Evolutionary conservation across 495 filamentous ascomycete genomes (phyloP), one percentile per base, ranked within the genome.

Genomic region (Darksidea phi): DNA sequence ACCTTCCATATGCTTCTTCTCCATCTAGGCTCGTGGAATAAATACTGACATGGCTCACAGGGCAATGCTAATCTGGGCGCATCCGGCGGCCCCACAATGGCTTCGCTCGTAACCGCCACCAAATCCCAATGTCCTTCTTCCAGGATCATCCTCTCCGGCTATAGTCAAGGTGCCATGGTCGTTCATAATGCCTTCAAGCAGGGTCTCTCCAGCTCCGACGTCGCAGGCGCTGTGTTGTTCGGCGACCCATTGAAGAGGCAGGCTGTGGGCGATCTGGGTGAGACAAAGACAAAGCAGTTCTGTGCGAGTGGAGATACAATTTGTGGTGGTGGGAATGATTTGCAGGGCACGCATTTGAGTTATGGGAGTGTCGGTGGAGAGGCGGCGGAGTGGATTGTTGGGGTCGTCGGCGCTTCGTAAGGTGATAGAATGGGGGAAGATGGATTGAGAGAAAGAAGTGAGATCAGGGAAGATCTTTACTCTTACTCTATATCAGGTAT

Each of bases 141-240:
- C 43, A 57, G 48, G 43, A 34, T 57, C 7, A 28, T 57, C 18
- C 13, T 57, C 11, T 57, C 54, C 1, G 54, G 54, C 18, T 57
- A 57, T n/a, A 57, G 54, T 18, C 54, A 57, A 47, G 54, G 54
- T 13, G 54, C 20, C 2, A 57, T 57, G 54, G 54, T 57, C 15
- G 54, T 57, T 25, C 54, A 57, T 28, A 57, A 49, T 10, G 54
- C 54, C 0, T 57, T 57, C 45, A 48, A 26, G 0, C 43, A 49
- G 42, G 54, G 54, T 2, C 15, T 57, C 23, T 45, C 41, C 8
- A 20, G 42, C 12, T 20, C 42, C 13, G 42, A 57, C 13, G 54
- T 57, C 7, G 12, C 54, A 1, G 54, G 24, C 12, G 54, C 54
- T 7, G 54, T 57, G 20, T 28, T 57, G 12, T 57, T 57, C 28